Conservation (phyloP, 306 rosid genomes). For the cucumber (Cucumis sativus) region DNA sequence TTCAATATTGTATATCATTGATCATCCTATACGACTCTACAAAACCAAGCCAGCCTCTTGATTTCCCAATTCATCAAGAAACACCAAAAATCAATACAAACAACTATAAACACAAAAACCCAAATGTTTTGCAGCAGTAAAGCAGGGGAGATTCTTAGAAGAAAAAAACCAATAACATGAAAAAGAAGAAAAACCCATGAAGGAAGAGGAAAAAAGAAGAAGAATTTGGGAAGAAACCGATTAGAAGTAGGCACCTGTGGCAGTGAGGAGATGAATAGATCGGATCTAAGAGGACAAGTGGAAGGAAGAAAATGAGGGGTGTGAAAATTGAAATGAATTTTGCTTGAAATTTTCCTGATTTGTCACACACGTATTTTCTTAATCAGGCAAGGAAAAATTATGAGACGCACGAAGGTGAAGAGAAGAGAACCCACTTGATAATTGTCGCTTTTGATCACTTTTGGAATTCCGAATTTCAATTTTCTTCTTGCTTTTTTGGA, state of each 20-base stretch:
- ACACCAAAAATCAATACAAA: background rate
- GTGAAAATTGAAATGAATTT: background rate
- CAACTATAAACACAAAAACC: background rate
- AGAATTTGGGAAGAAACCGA: background rate
- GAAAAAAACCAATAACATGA: background rate
- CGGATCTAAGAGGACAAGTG: conserved; percentile 4
- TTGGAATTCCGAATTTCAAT: background rate
- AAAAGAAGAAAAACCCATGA: background rate
- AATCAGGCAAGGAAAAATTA: background rate
- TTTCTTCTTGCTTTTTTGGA: background rate
- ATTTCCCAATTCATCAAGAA: background rate
- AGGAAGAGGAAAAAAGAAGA: background rate
- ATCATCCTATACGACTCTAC: too few relatives aligned
- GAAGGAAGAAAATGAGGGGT: background rate
- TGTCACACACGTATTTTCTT: background rate
- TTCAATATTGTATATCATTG: background rate
- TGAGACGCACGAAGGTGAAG: background rate
- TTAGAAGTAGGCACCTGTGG: background rate
- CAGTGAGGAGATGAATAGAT: background rate
- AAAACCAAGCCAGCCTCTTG: background rate
- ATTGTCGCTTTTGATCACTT: background rate
- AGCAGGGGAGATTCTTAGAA: background rate
- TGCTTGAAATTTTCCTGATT: background rate
- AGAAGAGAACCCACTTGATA: background rate
- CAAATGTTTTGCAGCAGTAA: background rate